These are phyloP conservation scores for Aristolochia californica DNA, from an alignment of 164 flowering plant species.

Conservation along the genomic window DNA sequence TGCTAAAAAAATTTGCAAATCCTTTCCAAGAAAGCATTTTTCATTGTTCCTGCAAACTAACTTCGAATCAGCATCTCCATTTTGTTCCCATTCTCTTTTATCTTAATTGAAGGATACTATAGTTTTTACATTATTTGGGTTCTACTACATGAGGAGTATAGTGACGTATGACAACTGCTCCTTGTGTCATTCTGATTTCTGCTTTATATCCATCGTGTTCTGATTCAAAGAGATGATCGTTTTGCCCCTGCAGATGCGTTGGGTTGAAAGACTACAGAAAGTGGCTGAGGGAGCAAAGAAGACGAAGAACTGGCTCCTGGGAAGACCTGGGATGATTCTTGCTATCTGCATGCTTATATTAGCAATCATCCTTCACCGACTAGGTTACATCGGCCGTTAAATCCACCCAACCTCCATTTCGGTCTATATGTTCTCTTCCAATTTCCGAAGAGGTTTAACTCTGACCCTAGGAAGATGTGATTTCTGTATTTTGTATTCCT, in stretches of 20 bases:
- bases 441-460: too few relatives aligned
- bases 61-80: too few relatives aligned
- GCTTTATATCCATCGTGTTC: too few relatives aligned
- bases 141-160: too few relatives aligned
- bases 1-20: background rate
- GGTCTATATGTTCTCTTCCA: too few relatives aligned
- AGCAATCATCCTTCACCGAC: conserved; percentile 67
- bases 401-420: background rate
- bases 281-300: conserved; percentile 55
- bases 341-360: conserved; percentile 77
- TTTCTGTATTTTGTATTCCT: too few relatives aligned
- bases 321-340: conserved; percentile 68
- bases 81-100: too few relatives aligned
- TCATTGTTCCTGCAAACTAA: background rate
- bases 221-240: background rate
- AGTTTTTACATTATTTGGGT: too few relatives aligned
- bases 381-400: conserved; percentile 62
- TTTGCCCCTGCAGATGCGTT: conserved; percentile 50
- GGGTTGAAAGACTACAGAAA: conserved; percentile 81
- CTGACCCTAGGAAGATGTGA: too few relatives aligned
- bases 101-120: too few relatives aligned
- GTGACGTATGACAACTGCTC: too few relatives aligned
- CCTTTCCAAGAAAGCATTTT: background rate
- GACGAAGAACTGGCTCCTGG: conserved; percentile 82
- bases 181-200: too few relatives aligned